phyloP scores from a whole-genome alignment of 106 monocot genomes.

The Dioscorea zingiberensis region DNA sequence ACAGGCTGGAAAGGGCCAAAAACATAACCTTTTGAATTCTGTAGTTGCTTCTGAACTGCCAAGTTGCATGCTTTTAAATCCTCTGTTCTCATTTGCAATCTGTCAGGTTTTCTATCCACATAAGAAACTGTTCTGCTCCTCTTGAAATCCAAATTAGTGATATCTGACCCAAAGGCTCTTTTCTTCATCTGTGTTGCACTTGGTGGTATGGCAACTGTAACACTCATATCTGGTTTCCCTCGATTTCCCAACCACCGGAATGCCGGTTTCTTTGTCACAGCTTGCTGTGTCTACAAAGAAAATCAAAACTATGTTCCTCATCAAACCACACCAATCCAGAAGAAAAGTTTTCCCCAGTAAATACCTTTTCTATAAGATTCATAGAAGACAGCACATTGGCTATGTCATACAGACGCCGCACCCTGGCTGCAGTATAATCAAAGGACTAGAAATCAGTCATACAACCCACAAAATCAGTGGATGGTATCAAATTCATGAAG shows the following conservation, averaged over 20 bases:
- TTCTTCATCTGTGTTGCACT: conserved; percentile 30
- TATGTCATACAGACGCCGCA: conserved; percentile 89
- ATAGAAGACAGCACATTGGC: conserved; percentile 88
- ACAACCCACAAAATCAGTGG: not conserved
- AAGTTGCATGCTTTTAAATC: conserved; percentile 50
- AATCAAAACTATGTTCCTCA: not conserved
- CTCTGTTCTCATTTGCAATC: conserved; percentile 18
- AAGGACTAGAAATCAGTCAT: conserved; percentile 3
- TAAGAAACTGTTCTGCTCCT: conserved; percentile 20
- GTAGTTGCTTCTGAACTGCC: conserved; percentile 51
- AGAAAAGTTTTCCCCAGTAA: not conserved
- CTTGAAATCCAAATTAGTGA: conserved; percentile 69
- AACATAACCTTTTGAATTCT: conserved; percentile 35
- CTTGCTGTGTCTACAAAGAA: conserved; percentile 58
- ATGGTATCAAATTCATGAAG: not conserved
- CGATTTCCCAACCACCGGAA: conserved; percentile 79
- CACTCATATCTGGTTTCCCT: conserved; percentile 18
- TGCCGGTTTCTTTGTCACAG: conserved; percentile 76
- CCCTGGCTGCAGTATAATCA: conserved; percentile 66
- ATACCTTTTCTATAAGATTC: conserved; percentile 92
- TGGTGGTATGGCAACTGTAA: conserved; percentile 25
- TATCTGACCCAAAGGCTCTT: conserved; percentile 75
- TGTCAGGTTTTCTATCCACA: conserved; percentile 34
- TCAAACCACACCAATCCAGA: not conserved
- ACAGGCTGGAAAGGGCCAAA: conserved; percentile 84